Conservation (phyloP, 2,329 filamentous ascomycete species). For the Phialophora expanda region DNA sequence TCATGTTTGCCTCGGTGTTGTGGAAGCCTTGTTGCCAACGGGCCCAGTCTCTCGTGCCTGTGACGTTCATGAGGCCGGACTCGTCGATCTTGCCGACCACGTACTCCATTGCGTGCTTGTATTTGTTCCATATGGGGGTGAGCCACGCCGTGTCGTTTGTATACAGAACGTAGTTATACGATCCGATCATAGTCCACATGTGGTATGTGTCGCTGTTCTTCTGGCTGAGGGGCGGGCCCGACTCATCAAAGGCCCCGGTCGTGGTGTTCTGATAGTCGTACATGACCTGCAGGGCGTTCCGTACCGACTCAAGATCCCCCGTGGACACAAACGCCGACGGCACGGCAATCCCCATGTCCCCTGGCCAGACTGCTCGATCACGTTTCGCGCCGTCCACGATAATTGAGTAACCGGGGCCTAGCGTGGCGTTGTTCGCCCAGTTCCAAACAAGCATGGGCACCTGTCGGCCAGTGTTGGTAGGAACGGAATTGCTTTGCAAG, state of each 20-base stretch:
- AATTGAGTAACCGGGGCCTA: conserved; percentile 50
- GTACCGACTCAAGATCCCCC: conserved; percentile 54
- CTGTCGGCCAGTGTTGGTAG: conserved; percentile 47
- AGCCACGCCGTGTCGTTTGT: conserved; percentile 60
- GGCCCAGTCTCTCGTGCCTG: conserved; percentile 59
- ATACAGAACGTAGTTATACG: conserved; percentile 64
- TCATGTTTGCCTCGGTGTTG: conserved; percentile 59
- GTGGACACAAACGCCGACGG: conserved; percentile 52
- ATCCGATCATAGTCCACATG: conserved; percentile 63
- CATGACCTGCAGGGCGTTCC: conserved; percentile 56
- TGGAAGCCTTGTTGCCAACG: conserved; percentile 57
- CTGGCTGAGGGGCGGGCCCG: conserved; percentile 45
- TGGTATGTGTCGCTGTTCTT: conserved; percentile 47
- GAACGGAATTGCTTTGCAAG: conserved; percentile 54
- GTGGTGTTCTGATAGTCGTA: conserved; percentile 50
- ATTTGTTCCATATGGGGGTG: conserved; percentile 54
- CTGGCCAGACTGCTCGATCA: conserved; percentile 54
- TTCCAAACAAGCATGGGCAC: conserved; percentile 43
- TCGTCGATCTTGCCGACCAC: conserved; percentile 53
- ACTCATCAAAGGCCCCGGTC: conserved; percentile 46
- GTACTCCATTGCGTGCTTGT: conserved; percentile 55
- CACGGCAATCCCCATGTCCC: conserved; percentile 59
- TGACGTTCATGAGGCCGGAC: conserved; percentile 55
- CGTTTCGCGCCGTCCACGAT: conserved; percentile 53
- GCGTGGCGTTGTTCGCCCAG: conserved; percentile 50